phyloP scores from a whole-genome alignment of 1,284 basidiomycete species.

The Ganoderma sp. region DNA sequence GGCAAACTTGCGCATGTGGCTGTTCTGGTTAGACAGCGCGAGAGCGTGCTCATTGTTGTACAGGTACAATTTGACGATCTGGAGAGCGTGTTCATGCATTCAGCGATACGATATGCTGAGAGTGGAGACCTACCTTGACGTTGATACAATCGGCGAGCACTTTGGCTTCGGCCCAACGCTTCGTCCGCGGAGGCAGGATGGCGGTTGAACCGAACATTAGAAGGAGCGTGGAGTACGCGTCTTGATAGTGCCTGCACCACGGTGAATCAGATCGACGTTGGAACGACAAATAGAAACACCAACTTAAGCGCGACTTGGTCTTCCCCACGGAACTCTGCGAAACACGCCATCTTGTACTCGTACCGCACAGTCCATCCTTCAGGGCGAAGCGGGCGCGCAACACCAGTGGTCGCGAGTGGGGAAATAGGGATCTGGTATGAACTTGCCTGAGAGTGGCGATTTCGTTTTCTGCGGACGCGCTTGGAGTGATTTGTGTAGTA shows the following conservation, averaged over 20 bases:
- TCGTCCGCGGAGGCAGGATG: slow-evolving; percentile 89
- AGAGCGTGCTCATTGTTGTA: slow-evolving; percentile 86
- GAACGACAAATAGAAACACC: slow-evolving; percentile 36
- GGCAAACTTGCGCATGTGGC: slow-evolving; percentile 84
- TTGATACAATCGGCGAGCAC: slow-evolving; percentile 93
- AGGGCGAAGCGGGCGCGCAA: slow-evolving; percentile 68
- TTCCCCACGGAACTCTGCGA: slow-evolving; percentile 93
- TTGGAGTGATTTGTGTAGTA: slow-evolving; percentile 94
- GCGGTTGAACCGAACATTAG: slow-evolving; percentile 89
- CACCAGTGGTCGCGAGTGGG: slow-evolving; percentile 48
- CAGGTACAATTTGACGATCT: slow-evolving; percentile 88
- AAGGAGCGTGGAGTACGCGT: slow-evolving; percentile 81
- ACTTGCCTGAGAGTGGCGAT: slow-evolving; percentile 67
- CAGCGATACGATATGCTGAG: not conserved
- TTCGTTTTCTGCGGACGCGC: slow-evolving; percentile 88
- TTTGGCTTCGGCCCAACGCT: slow-evolving; percentile 98
- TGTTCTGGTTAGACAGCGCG: slow-evolving; percentile 80
- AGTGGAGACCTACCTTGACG: slow-evolving; percentile 65
- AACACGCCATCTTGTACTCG: slow-evolving; percentile 96
- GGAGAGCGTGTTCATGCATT: slow-evolving; percentile 5
- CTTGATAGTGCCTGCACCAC: slow-evolving; percentile 81
- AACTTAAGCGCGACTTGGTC: slow-evolving; percentile 88
- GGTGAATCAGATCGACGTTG: slow-evolving; percentile 15
- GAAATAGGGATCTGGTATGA: slow-evolving; percentile 54
- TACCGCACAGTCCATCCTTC: slow-evolving; percentile 97